Evolutionary conservation across 805 yeast genomes (phyloP).

Genomic region (Candida peoriensis): DNA sequence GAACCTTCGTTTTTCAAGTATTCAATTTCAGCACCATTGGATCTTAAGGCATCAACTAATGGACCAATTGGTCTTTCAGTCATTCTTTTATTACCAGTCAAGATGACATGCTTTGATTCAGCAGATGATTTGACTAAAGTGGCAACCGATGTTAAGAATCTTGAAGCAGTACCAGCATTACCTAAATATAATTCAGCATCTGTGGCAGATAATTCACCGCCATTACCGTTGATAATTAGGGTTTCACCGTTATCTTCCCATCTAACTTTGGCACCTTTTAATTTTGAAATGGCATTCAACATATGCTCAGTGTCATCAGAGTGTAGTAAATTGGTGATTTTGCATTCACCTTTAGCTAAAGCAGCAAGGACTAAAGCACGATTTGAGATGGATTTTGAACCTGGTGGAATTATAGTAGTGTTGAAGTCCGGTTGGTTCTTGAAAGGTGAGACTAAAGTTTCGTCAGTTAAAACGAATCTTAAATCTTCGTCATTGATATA

Average conservation of each 20-base stretch:
- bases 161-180: conserved; percentile 96
- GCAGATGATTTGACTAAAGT: conserved; percentile 60
- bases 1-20: conserved; percentile 77
- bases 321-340: conserved; percentile 79
- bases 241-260: conserved; percentile 92
- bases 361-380: conserved; percentile 93
- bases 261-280: conserved; percentile 76
- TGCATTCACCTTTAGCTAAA: conserved; percentile 79
- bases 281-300: conserved; percentile 77
- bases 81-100: conserved; percentile 96
- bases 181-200: conserved; percentile 77
- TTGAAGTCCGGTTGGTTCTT: conserved; percentile 24
- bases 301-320: conserved; percentile 96
- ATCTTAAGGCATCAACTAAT: conserved; percentile 80
- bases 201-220: conserved; percentile 67
- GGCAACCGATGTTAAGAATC: conserved; percentile 90
- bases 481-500: conserved; percentile 76
- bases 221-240: conserved; percentile 76
- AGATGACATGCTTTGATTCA: conserved; percentile 41
- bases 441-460: conserved; percentile 63
- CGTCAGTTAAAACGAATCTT: conserved; percentile 78
- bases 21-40: conserved; percentile 71
- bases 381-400: conserved; percentile 94
- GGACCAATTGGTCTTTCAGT: conserved; percentile 97
- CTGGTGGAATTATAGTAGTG: conserved; percentile 74